phyloP scores from a whole-genome alignment of 331 rosid species.

The Rhamnella rubrinervis region DNA sequence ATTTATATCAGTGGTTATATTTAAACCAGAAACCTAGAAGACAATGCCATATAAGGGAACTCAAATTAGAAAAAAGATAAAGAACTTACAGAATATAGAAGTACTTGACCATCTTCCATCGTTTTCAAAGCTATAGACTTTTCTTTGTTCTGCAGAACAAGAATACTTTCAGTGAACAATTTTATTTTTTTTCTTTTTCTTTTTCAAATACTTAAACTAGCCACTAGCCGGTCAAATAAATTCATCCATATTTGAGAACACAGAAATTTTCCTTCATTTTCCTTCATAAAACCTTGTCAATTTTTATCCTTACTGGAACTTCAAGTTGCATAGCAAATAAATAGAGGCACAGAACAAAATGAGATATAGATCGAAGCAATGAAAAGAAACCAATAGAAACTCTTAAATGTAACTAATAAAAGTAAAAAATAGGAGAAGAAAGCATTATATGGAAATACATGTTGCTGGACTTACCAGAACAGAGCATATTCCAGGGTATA shows the following conservation, averaged over 20 bases:
- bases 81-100: slow-evolving; percentile 42
- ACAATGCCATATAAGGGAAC: slow-evolving; percentile 3
- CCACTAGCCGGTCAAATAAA: neutral
- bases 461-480: slow-evolving; percentile 41
- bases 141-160: slow-evolving; percentile 45
- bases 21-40: slow-evolving; percentile 16
- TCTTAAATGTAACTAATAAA: neutral
- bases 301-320: neutral
- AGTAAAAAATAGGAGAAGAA: neutral
- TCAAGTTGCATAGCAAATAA: neutral
- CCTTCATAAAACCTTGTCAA: no score
- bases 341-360: no score
- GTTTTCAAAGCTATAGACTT: slow-evolving; percentile 42
- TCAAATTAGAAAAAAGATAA: slow-evolving; percentile 8
- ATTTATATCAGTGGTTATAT: neutral
- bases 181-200: neutral
- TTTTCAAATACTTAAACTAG: neutral
- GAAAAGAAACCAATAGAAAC: neutral
- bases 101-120: slow-evolving; percentile 52
- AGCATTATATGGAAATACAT: neutral
- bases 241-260: neutral
- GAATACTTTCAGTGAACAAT: neutral
- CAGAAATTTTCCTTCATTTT: no score
- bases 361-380: neutral
- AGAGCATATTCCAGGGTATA: slow-evolving; percentile 51